These are phyloP conservation scores for Chrysanthemum lavandulifolium DNA, from an alignment of 129 eudicot species.

Conservation along the genomic window DNA sequence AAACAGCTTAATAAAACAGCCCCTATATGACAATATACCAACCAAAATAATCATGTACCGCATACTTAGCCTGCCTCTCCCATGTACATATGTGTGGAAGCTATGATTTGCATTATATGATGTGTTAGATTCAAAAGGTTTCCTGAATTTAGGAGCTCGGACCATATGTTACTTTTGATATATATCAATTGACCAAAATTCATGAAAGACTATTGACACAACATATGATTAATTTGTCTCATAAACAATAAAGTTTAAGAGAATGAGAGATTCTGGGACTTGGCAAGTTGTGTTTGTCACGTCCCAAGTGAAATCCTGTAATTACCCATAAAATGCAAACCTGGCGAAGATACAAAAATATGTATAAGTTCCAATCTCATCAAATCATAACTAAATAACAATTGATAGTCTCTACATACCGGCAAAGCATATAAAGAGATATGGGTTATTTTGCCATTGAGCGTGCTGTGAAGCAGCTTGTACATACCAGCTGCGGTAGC, in stretches of 20 bases:
- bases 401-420: conserved; percentile 41
- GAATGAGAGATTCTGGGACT: conserved; percentile 35
- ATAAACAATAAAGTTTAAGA: conserved; percentile 25
- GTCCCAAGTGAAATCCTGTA: conserved; percentile 78
- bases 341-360: conserved; percentile 31
- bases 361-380: neutral
- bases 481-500: conserved; percentile 97
- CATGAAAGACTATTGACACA: conserved; percentile 9
- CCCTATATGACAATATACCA: too few relatives aligned
- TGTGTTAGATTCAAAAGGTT: neutral
- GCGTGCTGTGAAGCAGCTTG: conserved; percentile 64
- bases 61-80: too few relatives aligned
- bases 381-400: neutral
- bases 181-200: conserved; percentile 9
- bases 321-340: conserved; percentile 71
- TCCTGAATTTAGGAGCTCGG: neutral
- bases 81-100: neutral
- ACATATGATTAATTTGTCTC: conserved; percentile 18
- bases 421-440: conserved; percentile 82
- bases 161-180: conserved; percentile 11
- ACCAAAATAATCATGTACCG: too few relatives aligned
- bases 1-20: neutral
- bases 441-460: conserved; percentile 55
- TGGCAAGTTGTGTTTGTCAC: conserved; percentile 71
- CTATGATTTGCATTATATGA: conserved; percentile 8